These are phyloP conservation scores for Colletotrichum spaethianum DNA, from an alignment of 2,329 filamentous ascomycete genomes.

Conservation along the genomic window DNA sequence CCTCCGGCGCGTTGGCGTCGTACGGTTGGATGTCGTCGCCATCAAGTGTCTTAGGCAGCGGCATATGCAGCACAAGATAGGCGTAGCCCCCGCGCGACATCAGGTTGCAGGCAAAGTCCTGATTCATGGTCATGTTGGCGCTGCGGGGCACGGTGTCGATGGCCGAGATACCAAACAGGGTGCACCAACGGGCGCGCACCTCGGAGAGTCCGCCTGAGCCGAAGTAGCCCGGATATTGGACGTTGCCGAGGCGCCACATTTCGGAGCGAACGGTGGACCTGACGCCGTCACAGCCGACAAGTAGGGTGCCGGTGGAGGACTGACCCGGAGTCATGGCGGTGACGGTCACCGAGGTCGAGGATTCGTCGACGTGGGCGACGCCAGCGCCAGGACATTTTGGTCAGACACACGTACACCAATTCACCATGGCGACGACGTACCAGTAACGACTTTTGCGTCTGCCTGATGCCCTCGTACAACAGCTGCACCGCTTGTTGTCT, in stretches of 20 bases:
- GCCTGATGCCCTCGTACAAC: not conserved
- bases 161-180: slow-evolving; percentile 2
- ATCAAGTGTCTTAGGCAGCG: not conserved
- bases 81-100: not conserved
- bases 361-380: too few relatives aligned
- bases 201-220: slow-evolving; percentile 14
- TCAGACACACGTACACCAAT: too few relatives aligned
- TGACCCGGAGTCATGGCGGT: not conserved
- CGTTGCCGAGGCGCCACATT: slow-evolving; percentile 46
- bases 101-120: not conserved
- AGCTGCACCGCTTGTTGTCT: not conserved
- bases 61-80: not conserved
- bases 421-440: too few relatives aligned
- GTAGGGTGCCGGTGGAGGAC: slow-evolving; percentile 11
- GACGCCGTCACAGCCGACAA: slow-evolving; percentile 56
- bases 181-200: not conserved
- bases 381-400: too few relatives aligned
- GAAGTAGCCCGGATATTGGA: slow-evolving; percentile 46
- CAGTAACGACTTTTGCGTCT: not conserved
- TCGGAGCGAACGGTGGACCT: slow-evolving; percentile 53
- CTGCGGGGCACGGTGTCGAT: slow-evolving; percentile 6
- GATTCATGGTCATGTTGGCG: not conserved
- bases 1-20: not conserved
- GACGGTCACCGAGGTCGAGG: not conserved
- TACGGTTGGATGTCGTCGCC: not conserved